phyloP scores from a whole-genome alignment of 2,329 filamentous ascomycete genomes.

The Sporothrix curviconia region DNA sequence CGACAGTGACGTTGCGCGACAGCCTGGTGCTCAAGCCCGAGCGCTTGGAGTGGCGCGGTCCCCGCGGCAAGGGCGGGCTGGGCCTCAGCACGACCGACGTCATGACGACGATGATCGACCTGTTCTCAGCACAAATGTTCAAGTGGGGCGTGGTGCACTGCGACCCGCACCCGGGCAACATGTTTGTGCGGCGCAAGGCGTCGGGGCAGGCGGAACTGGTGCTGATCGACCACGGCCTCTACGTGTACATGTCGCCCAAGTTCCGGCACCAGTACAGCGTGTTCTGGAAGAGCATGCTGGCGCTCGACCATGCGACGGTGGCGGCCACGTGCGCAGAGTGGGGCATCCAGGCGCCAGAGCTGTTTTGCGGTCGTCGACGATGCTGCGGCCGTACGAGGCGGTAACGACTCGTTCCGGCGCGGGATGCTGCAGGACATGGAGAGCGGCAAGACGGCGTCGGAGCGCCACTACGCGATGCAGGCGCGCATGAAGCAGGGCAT shows the following conservation, averaged over 20 bases:
- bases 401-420: constrained; percentile 60
- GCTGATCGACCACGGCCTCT: constrained; percentile 93
- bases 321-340: constrained; percentile 65
- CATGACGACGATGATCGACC: constrained; percentile 93
- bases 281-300: constrained; percentile 92
- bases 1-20: constrained; percentile 38
- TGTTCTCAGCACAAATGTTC: constrained; percentile 98
- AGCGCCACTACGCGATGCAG: constrained; percentile 87
- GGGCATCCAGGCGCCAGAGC: constrained; percentile 83
- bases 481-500: constrained; percentile 66
- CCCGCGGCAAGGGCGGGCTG: constrained; percentile 66
- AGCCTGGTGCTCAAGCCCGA: constrained; percentile 76
- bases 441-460: constrained; percentile 51
- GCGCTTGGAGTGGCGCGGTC: constrained; percentile 70
- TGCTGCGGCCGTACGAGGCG: constrained; percentile 85
- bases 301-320: constrained; percentile 83
- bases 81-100: constrained; percentile 77
- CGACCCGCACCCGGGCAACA: constrained; percentile 95
- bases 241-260: constrained; percentile 78
- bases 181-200: constrained; percentile 83
- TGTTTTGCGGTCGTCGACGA: constrained; percentile 86
- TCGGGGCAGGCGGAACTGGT: constrained; percentile 83
- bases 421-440: constrained; percentile 60
- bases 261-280: constrained; percentile 81
- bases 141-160: constrained; percentile 94